Evolutionary conservation across 1,284 basidiomycete species (phyloP).

Genomic region (Papiliotrema terrestris): DNA sequence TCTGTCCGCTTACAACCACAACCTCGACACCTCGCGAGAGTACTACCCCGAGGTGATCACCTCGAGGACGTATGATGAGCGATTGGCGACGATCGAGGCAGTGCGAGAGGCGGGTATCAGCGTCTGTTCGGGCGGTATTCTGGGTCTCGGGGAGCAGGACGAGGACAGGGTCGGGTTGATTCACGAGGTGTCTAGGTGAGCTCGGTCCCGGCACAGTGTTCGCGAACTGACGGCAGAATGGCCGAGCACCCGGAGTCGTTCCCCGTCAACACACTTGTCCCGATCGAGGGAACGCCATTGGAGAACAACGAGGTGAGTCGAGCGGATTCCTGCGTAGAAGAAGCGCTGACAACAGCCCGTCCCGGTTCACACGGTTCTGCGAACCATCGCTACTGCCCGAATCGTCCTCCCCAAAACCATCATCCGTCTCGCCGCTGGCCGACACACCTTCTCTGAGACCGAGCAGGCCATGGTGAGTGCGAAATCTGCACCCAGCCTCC

Average conservation of each 20-base stretch:
- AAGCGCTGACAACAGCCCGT: conserved; percentile 70
- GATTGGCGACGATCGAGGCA: conserved; percentile 80
- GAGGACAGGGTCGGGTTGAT: conserved; percentile 90
- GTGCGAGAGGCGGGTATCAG: conserved; percentile 94
- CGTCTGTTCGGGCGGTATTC: conserved; percentile 94
- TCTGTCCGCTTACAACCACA: conserved; percentile 94
- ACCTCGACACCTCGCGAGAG: conserved; percentile 95
- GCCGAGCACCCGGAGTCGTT: conserved; percentile 96
- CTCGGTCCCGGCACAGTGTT: conserved; percentile 4
- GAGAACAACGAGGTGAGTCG: conserved; percentile 54
- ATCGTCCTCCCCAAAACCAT: conserved; percentile 89
- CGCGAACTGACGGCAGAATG: conserved; percentile 57
- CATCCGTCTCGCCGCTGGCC: conserved; percentile 90
- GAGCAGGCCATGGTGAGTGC: conserved; percentile 83
- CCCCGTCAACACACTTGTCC: conserved; percentile 89
- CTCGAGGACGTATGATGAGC: conserved; percentile 89
- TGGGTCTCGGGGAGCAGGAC: conserved; percentile 90
- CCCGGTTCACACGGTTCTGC: conserved; percentile 75
- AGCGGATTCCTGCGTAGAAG: conserved; percentile 48
- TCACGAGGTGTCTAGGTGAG: conserved; percentile 84
- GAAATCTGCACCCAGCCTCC: background rate
- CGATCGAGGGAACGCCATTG: conserved; percentile 59
- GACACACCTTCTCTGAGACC: conserved; percentile 83
- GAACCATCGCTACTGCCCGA: conserved; percentile 92
- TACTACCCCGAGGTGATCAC: conserved; percentile 96